Conservation (phyloP, 176 grass and related monocot genomes). For the Aechmea fasciata region DNA sequence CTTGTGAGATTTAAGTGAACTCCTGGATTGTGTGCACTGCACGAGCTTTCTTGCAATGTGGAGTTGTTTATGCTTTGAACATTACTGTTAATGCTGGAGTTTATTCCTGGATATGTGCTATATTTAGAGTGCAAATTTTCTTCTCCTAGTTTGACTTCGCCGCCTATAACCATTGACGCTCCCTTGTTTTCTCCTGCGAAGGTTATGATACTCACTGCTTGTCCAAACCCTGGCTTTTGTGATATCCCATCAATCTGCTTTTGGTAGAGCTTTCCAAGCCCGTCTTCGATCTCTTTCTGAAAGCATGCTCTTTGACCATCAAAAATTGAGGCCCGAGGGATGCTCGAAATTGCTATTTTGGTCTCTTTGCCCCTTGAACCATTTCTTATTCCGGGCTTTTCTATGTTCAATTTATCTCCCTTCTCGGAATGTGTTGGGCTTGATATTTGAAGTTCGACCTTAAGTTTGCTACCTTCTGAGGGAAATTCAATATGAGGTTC, state of each 20-base stretch:
- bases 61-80: constrained; percentile 93
- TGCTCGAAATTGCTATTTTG: constrained; percentile 44
- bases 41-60: constrained; percentile 55
- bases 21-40: constrained; percentile 48
- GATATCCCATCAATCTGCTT: background rate
- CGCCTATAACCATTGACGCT: constrained; percentile 61
- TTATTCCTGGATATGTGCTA: background rate
- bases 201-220: constrained; percentile 34
- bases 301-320: constrained; percentile 30
- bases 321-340: constrained; percentile 29
- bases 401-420: background rate
- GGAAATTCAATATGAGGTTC: background rate
- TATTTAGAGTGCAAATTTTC: background rate
- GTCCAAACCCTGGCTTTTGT: constrained; percentile 1
- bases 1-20: constrained; percentile 44
- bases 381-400: background rate
- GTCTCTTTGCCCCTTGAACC: constrained; percentile 14
- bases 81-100: constrained; percentile 74
- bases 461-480: background rate
- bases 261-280: constrained; percentile 34
- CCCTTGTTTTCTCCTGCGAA: constrained; percentile 70
- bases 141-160: background rate
- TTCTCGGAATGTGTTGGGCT: background rate
- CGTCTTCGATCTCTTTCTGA: constrained; percentile 48
- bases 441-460: constrained; percentile 19